phyloP scores from a whole-genome alignment of 768 basidiomycete genomes.

The Filobasidium floriforme region DNA sequence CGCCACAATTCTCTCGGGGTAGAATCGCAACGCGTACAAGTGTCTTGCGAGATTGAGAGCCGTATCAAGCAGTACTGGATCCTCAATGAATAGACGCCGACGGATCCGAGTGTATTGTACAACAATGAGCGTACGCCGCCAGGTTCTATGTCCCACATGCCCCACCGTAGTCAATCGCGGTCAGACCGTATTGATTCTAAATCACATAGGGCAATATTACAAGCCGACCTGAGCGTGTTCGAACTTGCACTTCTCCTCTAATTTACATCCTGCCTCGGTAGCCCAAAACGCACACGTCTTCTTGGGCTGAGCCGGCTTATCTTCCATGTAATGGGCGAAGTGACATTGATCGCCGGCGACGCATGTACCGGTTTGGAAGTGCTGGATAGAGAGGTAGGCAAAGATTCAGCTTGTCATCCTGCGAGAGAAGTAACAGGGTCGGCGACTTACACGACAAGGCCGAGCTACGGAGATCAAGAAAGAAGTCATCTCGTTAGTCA shows the following conservation, averaged over 20 bases:
- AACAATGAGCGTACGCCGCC: no score
- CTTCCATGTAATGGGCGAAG: conserved; percentile 35
- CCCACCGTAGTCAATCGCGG: no score
- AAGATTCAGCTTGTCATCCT: neutral
- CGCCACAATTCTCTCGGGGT: no score
- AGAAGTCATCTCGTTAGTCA: neutral
- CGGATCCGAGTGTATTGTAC: no score
- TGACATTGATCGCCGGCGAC: conserved; percentile 40
- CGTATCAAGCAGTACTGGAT: no score
- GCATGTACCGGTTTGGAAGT: conserved; percentile 37
- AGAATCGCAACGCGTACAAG: no score
- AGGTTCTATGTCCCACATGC: no score
- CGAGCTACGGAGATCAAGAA: neutral
- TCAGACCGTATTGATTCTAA: no score
- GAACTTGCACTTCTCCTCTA: conserved; percentile 11
- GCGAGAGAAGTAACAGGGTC: neutral
- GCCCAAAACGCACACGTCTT: neutral
- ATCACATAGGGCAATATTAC: no score
- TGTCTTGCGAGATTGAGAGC: no score
- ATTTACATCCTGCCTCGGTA: neutral
- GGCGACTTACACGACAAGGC: conserved; percentile 15
- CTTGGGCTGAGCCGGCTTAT: neutral
- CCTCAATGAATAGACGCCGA: no score
- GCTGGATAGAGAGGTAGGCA: conserved; percentile 25
- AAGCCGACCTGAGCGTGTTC: neutral